Conservation (phyloP, 768 basidiomycete species). For the Multifurca ochricompacta region DNA sequence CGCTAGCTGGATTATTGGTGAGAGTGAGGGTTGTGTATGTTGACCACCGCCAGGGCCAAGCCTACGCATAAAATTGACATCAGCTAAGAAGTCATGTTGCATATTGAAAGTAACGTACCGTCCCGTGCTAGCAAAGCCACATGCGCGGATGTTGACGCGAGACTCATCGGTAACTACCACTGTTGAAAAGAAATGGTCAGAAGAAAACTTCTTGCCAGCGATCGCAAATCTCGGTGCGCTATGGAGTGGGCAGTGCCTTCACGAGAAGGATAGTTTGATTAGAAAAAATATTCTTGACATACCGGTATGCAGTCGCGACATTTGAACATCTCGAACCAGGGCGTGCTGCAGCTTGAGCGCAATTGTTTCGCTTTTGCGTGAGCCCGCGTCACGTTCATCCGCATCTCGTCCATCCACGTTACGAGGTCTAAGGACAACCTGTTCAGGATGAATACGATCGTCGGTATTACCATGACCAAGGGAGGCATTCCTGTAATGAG, state of each 20-base stretch:
- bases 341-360: slow-evolving; percentile 53
- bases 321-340: slow-evolving; percentile 55
- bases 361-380: no score
- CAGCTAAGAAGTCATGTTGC: background rate
- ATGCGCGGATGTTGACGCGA: slow-evolving; percentile 68
- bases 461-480: slow-evolving; percentile 78
- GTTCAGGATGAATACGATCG: slow-evolving; percentile 75
- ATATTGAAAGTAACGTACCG: slow-evolving; percentile 40
- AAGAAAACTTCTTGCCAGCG: background rate
- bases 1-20: slow-evolving; percentile 46
- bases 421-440: slow-evolving; percentile 41
- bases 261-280: background rate
- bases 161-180: slow-evolving; percentile 66
- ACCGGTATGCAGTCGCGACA: slow-evolving; percentile 91
- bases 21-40: slow-evolving; percentile 72
- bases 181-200: slow-evolving; percentile 11
- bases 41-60: slow-evolving; percentile 52
- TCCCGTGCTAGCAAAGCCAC: slow-evolving; percentile 86
- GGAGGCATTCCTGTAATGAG: slow-evolving; percentile 59
- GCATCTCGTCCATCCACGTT: slow-evolving; percentile 7
- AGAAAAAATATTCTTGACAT: slow-evolving; percentile 11
- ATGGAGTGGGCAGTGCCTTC: background rate
- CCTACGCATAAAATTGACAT: slow-evolving; percentile 30
- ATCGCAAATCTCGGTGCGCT: background rate
- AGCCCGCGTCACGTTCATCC: slow-evolving; percentile 20